These are phyloP conservation scores for Botrytis aclada DNA, from an alignment of 2,329 filamentous ascomycete species.

Conservation along the genomic window DNA sequence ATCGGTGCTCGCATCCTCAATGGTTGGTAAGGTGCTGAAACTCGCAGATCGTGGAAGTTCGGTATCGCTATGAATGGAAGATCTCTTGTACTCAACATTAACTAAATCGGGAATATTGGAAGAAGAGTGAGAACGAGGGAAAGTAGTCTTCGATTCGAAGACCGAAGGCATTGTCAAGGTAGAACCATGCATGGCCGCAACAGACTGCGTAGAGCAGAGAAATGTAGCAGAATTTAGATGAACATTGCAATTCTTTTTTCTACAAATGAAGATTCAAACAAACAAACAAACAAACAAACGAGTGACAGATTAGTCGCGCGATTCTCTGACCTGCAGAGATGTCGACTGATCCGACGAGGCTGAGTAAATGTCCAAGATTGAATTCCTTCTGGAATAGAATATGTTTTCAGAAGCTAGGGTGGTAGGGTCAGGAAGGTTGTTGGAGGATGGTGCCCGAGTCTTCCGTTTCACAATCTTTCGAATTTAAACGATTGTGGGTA, in stretches of 20 bases:
- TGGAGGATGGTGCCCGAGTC: not conserved
- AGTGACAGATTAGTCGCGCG: conserved; percentile 7
- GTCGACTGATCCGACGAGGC: conserved; percentile 13
- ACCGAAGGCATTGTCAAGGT: conserved; percentile 35
- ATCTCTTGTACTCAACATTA: conserved; percentile 31
- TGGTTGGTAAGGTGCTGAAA: conserved; percentile 51
- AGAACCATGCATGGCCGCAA: conserved; percentile 34
- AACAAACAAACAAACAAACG: conserved; percentile 9
- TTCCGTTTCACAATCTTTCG: conserved; percentile 16
- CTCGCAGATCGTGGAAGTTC: conserved; percentile 54
- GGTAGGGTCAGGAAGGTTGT: not conserved
- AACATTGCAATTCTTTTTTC: conserved; percentile 10
- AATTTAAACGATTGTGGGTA: conserved; percentile 12
- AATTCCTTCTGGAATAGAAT: not conserved
- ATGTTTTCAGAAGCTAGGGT: not conserved
- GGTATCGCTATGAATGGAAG: conserved; percentile 25
- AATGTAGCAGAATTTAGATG: conserved; percentile 15
- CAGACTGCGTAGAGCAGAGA: conserved; percentile 23
- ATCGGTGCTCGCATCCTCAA: conserved; percentile 29
- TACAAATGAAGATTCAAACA: not conserved
- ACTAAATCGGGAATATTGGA: conserved; percentile 35
- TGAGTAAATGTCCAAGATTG: not conserved
- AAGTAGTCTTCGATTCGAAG: conserved; percentile 31
- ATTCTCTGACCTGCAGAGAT: conserved; percentile 18
- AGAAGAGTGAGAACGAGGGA: conserved; percentile 38